phyloP scores from a whole-genome alignment of 495 filamentous ascomycete species.

The Halenospora varia region DNA sequence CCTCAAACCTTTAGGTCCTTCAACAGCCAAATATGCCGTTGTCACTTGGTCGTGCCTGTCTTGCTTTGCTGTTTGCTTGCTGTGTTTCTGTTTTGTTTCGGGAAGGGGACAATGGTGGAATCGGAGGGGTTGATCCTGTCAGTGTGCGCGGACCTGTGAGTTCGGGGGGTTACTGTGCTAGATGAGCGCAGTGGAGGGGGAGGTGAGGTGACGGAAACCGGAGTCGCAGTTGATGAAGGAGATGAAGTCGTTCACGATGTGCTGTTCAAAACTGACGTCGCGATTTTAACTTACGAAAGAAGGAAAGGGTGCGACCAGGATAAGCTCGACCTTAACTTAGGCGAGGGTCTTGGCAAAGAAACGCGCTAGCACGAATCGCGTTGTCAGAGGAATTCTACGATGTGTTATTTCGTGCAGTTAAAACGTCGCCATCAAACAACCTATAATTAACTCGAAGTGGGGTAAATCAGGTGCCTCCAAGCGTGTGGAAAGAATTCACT shows the following conservation, averaged over 20 bases:
- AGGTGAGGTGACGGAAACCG: too few relatives aligned
- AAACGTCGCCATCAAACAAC: background rate
- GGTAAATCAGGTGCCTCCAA: background rate
- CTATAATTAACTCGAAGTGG: too few relatives aligned
- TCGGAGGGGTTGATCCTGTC: background rate
- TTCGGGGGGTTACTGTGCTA: background rate
- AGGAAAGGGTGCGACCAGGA: too few relatives aligned
- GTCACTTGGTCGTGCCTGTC: conserved; percentile 7
- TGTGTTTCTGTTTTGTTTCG: conserved; percentile 23
- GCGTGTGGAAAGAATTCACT: background rate
- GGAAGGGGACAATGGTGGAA: conserved; percentile 11
- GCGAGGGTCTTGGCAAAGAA: background rate
- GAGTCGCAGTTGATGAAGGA: too few relatives aligned
- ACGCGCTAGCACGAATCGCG: background rate
- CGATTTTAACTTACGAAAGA: too few relatives aligned
- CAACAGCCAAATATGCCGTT: conserved; percentile 16
- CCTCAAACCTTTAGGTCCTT: conserved; percentile 29
- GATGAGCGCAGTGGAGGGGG: background rate
- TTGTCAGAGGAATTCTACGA: background rate
- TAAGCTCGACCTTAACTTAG: too few relatives aligned
- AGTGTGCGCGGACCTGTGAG: background rate
- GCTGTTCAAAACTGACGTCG: too few relatives aligned
- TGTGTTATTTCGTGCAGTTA: too few relatives aligned
- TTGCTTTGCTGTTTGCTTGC: conserved; percentile 13
- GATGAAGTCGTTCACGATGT: too few relatives aligned